These are phyloP conservation scores for Lepiota brunneoincarnata DNA, from an alignment of 768 basidiomycete species.

Conservation along the genomic window DNA sequence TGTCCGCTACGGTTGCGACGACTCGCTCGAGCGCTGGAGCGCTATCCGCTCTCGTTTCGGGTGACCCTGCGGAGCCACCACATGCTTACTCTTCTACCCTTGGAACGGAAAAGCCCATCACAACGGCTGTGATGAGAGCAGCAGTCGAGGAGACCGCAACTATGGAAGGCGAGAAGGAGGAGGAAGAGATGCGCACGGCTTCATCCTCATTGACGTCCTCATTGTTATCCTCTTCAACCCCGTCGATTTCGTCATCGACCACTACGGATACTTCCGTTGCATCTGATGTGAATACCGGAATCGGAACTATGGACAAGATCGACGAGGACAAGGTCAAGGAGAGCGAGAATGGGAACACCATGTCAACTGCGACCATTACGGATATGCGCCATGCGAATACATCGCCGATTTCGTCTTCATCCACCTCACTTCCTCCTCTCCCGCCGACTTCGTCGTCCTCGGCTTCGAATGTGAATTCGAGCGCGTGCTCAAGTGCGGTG, in stretches of 20 bases:
- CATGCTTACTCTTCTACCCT: too few relatives aligned
- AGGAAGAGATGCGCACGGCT: constrained; percentile 3
- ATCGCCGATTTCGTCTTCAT: constrained; percentile 38
- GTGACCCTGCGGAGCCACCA: too few relatives aligned
- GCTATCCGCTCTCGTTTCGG: not conserved
- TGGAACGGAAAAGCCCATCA: too few relatives aligned
- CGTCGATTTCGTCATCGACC: constrained; percentile 15
- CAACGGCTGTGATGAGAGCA: not conserved
- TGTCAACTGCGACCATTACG: not conserved
- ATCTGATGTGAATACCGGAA: not conserved
- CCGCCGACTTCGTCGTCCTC: constrained; percentile 29
- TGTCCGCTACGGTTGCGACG: not conserved
- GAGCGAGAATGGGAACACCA: not conserved
- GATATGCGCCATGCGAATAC: constrained; percentile 20
- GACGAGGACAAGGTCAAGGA: not conserved
- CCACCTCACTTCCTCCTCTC: constrained; percentile 37
- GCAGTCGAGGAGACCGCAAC: not conserved
- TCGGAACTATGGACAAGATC: not conserved
- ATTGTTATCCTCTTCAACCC: constrained; percentile 9
- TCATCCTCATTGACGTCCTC: constrained; percentile 7
- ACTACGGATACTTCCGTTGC: constrained; percentile 7
- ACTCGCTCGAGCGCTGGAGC: not conserved
- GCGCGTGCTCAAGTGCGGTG: not conserved
- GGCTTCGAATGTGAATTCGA: not conserved
- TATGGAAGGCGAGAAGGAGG: not conserved